Evolutionary conservation across 805 yeast genomes (phyloP).

Genomic region (Candida jianshihensis): DNA sequence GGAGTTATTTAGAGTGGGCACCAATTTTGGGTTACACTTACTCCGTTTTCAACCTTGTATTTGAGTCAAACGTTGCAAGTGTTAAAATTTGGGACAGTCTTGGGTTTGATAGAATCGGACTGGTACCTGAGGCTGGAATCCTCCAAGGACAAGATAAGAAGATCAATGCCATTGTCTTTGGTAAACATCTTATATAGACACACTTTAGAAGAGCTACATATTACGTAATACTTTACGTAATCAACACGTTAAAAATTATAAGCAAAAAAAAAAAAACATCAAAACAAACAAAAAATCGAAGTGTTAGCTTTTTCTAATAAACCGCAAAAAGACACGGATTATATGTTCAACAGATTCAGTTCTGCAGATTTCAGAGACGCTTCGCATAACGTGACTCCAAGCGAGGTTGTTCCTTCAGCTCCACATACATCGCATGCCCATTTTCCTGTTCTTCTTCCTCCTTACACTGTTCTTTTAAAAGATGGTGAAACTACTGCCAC

Average conservation of each 20-base stretch:
- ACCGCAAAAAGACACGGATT: neutral
- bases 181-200: constrained; percentile 43
- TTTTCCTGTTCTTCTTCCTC: constrained; percentile 29
- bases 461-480: constrained; percentile 71
- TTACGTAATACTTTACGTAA: too few species aligned
- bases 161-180: constrained; percentile 75
- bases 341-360: neutral
- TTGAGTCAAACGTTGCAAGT: constrained; percentile 73
- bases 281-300: neutral
- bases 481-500: constrained; percentile 93
- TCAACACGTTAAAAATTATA: neutral
- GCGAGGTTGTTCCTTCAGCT: neutral
- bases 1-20: constrained; percentile 61
- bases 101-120: constrained; percentile 77
- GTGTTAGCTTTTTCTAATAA: neutral
- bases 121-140: constrained; percentile 64
- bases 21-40: constrained; percentile 73
- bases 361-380: constrained; percentile 1
- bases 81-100: constrained; percentile 72
- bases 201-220: neutral
- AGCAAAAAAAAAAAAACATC: neutral
- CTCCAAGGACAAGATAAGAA: constrained; percentile 56
- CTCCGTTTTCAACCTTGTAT: constrained; percentile 84
- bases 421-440: constrained; percentile 8
- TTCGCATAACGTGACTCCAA: neutral